These are phyloP conservation scores for Solanum bulbocastanum DNA, from an alignment of 257 asterid species.

Conservation along the genomic window DNA sequence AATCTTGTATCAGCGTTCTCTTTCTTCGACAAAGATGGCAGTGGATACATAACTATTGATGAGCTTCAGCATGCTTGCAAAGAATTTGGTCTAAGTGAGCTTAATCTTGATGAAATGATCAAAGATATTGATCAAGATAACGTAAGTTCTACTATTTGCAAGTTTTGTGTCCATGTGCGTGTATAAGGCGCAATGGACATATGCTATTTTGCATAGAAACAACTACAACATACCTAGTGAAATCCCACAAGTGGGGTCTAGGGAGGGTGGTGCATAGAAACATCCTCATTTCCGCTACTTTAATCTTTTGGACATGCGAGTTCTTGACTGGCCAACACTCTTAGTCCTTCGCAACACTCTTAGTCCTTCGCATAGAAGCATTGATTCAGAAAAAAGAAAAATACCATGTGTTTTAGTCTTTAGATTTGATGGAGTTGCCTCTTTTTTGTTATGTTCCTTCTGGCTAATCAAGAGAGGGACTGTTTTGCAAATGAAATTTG, in stretches of 20 bases:
- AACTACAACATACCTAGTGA: not conserved
- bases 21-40: conserved; percentile 83
- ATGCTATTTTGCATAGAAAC: not conserved
- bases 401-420: not conserved
- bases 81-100: conserved; percentile 78
- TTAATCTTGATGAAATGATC: conserved; percentile 81
- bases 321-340: not conserved
- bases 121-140: conserved; percentile 85
- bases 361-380: not conserved
- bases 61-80: conserved; percentile 96
- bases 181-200: not conserved
- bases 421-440: not conserved
- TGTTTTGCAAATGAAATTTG: not conserved
- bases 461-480: not conserved
- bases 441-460: not conserved
- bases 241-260: not conserved
- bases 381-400: not conserved
- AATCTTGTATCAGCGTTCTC: conserved; percentile 77
- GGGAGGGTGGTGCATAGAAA: not conserved
- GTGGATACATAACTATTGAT: conserved; percentile 89
- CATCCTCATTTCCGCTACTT: not conserved
- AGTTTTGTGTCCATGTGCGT: not conserved
- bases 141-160: conserved; percentile 28
- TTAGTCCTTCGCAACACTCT: not conserved
- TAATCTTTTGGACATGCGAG: not conserved